Evolutionary conservation across 495 filamentous ascomycete genomes (phyloP).

Genomic region (Talaromyces trachyspermus): DNA sequence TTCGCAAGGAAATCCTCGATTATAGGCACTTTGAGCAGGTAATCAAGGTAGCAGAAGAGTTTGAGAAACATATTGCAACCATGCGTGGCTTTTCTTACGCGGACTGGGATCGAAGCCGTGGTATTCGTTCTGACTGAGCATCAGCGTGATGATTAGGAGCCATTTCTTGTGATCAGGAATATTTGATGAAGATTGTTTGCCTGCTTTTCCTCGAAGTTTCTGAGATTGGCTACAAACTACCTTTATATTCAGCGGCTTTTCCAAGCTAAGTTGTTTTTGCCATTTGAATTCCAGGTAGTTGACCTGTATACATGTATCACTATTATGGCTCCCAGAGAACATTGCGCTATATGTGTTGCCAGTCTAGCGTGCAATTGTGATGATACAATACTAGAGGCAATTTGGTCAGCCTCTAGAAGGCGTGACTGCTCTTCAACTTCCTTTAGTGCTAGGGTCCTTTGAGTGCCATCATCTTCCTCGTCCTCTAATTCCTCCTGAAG

Average conservation of each 20-base stretch:
- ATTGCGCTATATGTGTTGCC: constrained; percentile 3
- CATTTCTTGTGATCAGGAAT: too few relatives aligned
- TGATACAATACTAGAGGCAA: constrained; percentile 4
- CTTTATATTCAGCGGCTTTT: too few relatives aligned
- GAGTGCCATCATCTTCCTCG: constrained; percentile 5
- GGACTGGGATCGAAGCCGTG: background rate
- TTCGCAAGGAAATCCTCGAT: constrained; percentile 10
- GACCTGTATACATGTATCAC: constrained; percentile 1
- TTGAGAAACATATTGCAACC: background rate
- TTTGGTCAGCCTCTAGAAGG: constrained; percentile 5
- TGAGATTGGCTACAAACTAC: too few relatives aligned
- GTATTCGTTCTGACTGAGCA: background rate
- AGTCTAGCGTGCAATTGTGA: background rate
- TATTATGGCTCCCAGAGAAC: constrained; percentile 6
- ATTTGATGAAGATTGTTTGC: too few relatives aligned
- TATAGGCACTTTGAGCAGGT: constrained; percentile 17
- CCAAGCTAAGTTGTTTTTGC: constrained; percentile 5
- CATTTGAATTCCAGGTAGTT: constrained; percentile 2
- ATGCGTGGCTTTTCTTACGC: background rate
- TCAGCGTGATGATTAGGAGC: too few relatives aligned
- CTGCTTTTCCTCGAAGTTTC: too few relatives aligned
- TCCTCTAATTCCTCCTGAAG: constrained; percentile 7
- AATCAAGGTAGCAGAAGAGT: constrained; percentile 10
- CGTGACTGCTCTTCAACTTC: constrained; percentile 8
- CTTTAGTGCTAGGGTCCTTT: constrained; percentile 4